Percentiles rank a stretch among this genome's conserved stretches.
phyloP scores from a whole-genome alignment of 768 basidiomycete genomes.

The Tylopilus balloui region DNA sequence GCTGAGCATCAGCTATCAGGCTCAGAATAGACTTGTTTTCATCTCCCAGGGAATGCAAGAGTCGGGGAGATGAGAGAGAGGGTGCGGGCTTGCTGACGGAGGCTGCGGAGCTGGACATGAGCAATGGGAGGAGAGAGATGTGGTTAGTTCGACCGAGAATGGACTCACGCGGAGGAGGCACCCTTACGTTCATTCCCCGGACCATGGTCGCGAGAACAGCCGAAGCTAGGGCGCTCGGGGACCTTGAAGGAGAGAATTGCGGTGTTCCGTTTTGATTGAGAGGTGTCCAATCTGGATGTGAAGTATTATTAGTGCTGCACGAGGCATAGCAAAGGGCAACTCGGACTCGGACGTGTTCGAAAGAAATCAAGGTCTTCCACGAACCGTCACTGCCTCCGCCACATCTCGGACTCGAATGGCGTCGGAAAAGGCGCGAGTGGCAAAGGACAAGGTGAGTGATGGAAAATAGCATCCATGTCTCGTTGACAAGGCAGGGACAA shows the following conservation, averaged over 20 bases:
- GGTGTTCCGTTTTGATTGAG: conserved; percentile 1
- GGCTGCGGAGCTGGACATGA: conserved; percentile 34
- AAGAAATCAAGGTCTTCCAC: background rate
- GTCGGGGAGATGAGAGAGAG: conserved; percentile 41
- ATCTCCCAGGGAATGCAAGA: conserved; percentile 70
- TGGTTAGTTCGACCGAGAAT: background rate
- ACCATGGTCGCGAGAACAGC: background rate
- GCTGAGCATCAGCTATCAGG: conserved; percentile 62
- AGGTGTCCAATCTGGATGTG: background rate
- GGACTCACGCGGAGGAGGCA: conserved; percentile 26
- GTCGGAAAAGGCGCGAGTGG: conserved; percentile 32
- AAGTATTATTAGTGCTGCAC: background rate
- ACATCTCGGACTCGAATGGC: conserved; percentile 22
- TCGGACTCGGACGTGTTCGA: too few relatives aligned
- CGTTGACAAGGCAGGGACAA: conserved; percentile 28
- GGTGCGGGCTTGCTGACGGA: conserved; percentile 57
- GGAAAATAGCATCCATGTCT: background rate
- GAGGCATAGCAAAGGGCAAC: too few relatives aligned
- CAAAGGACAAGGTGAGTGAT: conserved; percentile 30
- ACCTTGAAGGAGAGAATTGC: background rate
- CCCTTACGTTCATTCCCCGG: conserved; percentile 9
- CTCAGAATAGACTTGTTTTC: conserved; percentile 67
- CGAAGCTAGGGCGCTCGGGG: conserved; percentile 1
- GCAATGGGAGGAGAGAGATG: background rate
- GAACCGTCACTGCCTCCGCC: conserved; percentile 5